Percentiles rank a stretch among this genome's conserved stretches.
phyloP scores from a whole-genome alignment of 768 basidiomycete genomes.

The Russula virescens region DNA sequence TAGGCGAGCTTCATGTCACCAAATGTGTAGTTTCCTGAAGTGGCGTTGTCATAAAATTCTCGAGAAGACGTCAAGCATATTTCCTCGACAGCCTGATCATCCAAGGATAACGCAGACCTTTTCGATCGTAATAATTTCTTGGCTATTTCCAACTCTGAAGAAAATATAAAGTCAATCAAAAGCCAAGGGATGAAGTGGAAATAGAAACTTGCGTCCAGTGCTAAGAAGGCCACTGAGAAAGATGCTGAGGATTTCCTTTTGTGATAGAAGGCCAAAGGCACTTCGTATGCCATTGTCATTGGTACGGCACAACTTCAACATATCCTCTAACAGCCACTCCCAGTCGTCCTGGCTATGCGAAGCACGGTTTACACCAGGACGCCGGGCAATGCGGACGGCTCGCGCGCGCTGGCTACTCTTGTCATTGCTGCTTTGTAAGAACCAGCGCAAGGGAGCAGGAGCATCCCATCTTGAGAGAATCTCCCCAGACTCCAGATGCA shows the following conservation, averaged over 20 bases:
- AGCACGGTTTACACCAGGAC: slow-evolving; percentile 52
- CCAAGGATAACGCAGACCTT: slow-evolving; percentile 44
- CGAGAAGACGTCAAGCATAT: slow-evolving; percentile 75
- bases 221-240: slow-evolving; percentile 84
- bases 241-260: slow-evolving; percentile 68
- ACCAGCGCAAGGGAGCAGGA: slow-evolving; percentile 81
- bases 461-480: slow-evolving; percentile 85
- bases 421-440: slow-evolving; percentile 70
- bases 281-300: slow-evolving; percentile 60
- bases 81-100: slow-evolving; percentile 53
- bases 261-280: slow-evolving; percentile 73
- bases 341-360: slow-evolving; percentile 67
- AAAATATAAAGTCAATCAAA: slow-evolving; percentile 8
- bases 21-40: slow-evolving; percentile 82
- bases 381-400: slow-evolving; percentile 81
- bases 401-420: slow-evolving; percentile 67
- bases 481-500: slow-evolving; percentile 92
- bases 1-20: slow-evolving; percentile 98
- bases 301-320: slow-evolving; percentile 69
- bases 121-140: slow-evolving; percentile 50
- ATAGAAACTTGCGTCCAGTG: slow-evolving; percentile 68
- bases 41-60: slow-evolving; percentile 95
- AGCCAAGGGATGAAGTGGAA: not conserved
- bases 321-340: slow-evolving; percentile 85
- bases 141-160: slow-evolving; percentile 61